Conservation (phyloP, 192 early-diverging fungal genomes). For the Linnemannia schmuckeri region DNA sequence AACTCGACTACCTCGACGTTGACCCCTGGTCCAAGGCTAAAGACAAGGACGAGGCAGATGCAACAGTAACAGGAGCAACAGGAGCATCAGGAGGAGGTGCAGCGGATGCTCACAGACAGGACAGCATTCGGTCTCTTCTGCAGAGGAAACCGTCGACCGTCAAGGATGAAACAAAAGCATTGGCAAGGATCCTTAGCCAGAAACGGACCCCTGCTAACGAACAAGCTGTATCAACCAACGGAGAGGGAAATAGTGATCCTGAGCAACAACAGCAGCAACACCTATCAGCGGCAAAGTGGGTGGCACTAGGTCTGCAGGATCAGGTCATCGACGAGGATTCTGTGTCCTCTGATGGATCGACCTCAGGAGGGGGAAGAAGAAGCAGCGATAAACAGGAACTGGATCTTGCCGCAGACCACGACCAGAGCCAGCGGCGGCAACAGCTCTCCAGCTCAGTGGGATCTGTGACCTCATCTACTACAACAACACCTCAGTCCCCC, state of each 20-base stretch:
- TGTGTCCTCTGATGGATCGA: constrained; percentile 39
- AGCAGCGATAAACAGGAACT: constrained; percentile 29
- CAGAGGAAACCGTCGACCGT: constrained; percentile 52
- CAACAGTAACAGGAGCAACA: neutral
- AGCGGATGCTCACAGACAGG: constrained; percentile 1
- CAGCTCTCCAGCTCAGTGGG: neutral
- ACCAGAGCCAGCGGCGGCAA: neutral
- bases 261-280: constrained; percentile 22
- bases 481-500: neutral
- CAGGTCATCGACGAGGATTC: constrained; percentile 49
- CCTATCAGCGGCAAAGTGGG: constrained; percentile 19
- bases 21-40: constrained; percentile 56
- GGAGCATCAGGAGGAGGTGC: neutral
- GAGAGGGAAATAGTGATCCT: constrained; percentile 27
- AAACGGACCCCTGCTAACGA: constrained; percentile 6
- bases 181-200: constrained; percentile 48
- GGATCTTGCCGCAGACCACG: neutral
- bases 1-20: constrained; percentile 50
- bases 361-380: constrained; percentile 1
- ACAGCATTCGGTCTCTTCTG: constrained; percentile 50
- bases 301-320: constrained; percentile 25
- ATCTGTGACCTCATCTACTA: neutral
- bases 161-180: constrained; percentile 54
- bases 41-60: constrained; percentile 36
- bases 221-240: neutral